These are phyloP conservation scores for Ashbya aceris DNA, from an alignment of 1,139 yeast species.

Conservation along the genomic window DNA sequence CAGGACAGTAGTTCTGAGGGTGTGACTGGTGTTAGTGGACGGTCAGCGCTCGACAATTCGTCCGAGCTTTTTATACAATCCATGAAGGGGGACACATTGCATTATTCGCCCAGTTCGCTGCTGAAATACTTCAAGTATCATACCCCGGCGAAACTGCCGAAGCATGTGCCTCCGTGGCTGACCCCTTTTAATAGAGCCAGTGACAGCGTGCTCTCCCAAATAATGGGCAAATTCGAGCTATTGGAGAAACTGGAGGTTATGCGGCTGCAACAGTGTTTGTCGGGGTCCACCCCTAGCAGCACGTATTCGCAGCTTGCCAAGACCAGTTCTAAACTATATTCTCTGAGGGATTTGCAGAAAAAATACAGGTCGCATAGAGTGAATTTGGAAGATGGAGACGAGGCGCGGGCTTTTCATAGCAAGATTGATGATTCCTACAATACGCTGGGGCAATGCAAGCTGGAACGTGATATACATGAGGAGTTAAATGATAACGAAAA, in stretches of 20 bases:
- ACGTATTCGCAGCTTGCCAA: neutral
- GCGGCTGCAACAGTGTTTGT: slow-evolving; percentile 34
- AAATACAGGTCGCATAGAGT: slow-evolving; percentile 7
- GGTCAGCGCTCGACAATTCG: slow-evolving; percentile 4
- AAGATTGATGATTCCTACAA: slow-evolving; percentile 1
- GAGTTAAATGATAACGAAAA: slow-evolving; percentile 7
- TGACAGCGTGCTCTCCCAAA: slow-evolving; percentile 30
- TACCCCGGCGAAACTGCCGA: slow-evolving; percentile 18
- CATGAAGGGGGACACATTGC: slow-evolving; percentile 31
- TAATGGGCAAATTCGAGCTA: slow-evolving; percentile 42
- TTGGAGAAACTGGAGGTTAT: slow-evolving; percentile 44
- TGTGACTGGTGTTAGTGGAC: neutral
- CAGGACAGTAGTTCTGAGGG: neutral
- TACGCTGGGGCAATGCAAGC: neutral
- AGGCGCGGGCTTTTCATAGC: neutral
- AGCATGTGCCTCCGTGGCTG: slow-evolving; percentile 41
- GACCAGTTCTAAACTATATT: slow-evolving; percentile 12
- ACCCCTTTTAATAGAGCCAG: slow-evolving; percentile 30
- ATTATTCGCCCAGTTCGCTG: slow-evolving; percentile 32
- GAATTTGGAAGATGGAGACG: slow-evolving; percentile 8
- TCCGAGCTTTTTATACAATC: slow-evolving; percentile 30
- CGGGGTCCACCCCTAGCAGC: slow-evolving; percentile 1
- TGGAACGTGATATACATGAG: neutral
- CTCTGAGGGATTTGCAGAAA: slow-evolving; percentile 16
- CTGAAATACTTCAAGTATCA: slow-evolving; percentile 23